Percentiles rank a stretch among this genome's conserved stretches.
Conservation (phyloP, 371 early-diverging fungal species). For the Mucor saturninus region DNA sequence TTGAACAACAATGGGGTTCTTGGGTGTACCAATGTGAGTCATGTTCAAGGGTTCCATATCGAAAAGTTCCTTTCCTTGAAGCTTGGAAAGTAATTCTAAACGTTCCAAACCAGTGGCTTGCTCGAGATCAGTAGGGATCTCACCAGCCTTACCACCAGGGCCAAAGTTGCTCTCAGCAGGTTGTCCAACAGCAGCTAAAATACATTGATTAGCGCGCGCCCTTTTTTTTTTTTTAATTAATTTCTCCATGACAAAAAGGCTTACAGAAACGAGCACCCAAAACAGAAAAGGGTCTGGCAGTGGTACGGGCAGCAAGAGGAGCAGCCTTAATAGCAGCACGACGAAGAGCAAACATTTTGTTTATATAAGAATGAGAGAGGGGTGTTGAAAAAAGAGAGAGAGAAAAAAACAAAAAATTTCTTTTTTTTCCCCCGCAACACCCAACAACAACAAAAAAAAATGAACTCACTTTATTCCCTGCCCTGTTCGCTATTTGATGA, state of each 20-base stretch:
- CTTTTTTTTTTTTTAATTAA: neutral
- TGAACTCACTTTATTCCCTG: neutral
- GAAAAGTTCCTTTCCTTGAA: constrained; percentile 89
- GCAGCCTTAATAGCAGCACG: constrained; percentile 45
- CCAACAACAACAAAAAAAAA: neutral
- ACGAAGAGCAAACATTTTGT: constrained; percentile 41
- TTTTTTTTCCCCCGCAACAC: constrained; percentile 11
- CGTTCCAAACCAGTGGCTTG: constrained; percentile 94
- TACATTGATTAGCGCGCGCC: neutral
- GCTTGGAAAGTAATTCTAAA: constrained; percentile 82
- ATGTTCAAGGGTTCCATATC: constrained; percentile 85
- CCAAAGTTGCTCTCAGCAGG: constrained; percentile 64
- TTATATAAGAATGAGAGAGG: constrained; percentile 16
- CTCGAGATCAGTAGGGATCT: constrained; percentile 86
- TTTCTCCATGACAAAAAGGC: neutral
- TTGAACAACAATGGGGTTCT: constrained; percentile 86
- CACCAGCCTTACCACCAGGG: constrained; percentile 68
- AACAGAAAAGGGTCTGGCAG: constrained; percentile 42
- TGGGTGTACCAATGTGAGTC: constrained; percentile 80
- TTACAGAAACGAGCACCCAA: constrained; percentile 45
- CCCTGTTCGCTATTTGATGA: too few relatives aligned
- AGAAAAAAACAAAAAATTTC: constrained; percentile 14
- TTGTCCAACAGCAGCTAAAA: constrained; percentile 43
- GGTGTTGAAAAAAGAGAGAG: constrained; percentile 6
- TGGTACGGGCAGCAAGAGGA: constrained; percentile 30